These are phyloP conservation scores for Agapanthus africanus DNA, from an alignment of 106 monocot species.

Conservation along the genomic window DNA sequence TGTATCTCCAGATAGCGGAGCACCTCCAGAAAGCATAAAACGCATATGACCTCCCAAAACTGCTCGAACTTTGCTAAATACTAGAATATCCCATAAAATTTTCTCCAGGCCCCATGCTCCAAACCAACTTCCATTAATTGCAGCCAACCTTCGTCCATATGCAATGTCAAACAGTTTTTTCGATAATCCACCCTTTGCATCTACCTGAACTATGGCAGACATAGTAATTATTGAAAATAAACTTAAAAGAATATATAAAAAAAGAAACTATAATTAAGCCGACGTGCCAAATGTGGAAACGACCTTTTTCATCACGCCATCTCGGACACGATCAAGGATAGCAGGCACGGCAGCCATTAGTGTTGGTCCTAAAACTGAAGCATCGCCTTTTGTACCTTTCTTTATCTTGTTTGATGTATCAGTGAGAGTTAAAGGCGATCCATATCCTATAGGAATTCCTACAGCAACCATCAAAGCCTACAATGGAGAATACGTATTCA, in stretches of 20 bases:
- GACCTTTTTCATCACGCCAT: conserved; percentile 97
- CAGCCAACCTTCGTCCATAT: conserved; percentile 73
- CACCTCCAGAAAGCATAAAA: conserved; percentile 92
- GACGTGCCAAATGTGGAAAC: neutral
- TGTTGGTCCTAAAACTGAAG: conserved; percentile 76
- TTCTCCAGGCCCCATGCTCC: conserved; percentile 98
- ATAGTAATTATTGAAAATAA: conserved; percentile 3
- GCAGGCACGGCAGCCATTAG: conserved; percentile 96
- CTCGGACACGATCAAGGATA: conserved; percentile 90
- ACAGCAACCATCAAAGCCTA: conserved; percentile 78
- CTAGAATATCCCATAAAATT: conserved; percentile 76
- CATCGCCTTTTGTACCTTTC: conserved; percentile 93
- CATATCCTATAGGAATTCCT: conserved; percentile 88
- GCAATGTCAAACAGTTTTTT: conserved; percentile 89
- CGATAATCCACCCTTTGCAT: conserved; percentile 81
- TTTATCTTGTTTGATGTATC: conserved; percentile 99
- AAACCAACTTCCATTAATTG: conserved; percentile 98
- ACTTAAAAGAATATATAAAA: neutral
- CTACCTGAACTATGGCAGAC: conserved; percentile 51
- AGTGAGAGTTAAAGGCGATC: conserved; percentile 93
- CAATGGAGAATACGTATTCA: conserved; percentile 12
- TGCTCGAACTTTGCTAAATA: conserved; percentile 91
- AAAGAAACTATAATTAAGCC: neutral
- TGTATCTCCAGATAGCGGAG: conserved; percentile 93
- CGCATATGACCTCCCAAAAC: conserved; percentile 81